Evolutionary conservation across 1,139 yeast species (phyloP), one percentile per base, ranked within the genome.

Genomic region (Magnusiomyces tetraspermus): DNA sequence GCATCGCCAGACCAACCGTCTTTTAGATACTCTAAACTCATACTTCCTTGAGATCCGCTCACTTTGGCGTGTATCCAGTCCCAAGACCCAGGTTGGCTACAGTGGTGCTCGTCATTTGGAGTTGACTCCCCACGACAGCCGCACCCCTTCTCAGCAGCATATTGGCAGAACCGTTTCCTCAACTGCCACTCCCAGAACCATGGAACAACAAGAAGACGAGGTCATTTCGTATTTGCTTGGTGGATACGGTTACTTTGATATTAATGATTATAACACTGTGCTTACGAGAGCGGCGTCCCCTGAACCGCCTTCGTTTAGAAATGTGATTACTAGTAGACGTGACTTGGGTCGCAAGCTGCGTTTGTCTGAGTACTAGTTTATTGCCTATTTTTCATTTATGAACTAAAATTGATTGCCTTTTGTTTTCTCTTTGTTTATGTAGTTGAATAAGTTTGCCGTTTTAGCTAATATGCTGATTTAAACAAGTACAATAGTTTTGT

Each of bases 1-100:
- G 69, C 96, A 89, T 68, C 78, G 96, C 58, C 97, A 89, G 71
- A 89, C 97, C 1, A 74, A 78, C 58, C 78, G 97, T 67, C 85
- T 86, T 64, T 76, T 86, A 58, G 85, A 83, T 52, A 85, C 92
- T 1, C 74, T 86, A 60, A 79, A 82, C 58, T 80, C 83, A 46
- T 84, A 84, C 61, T 73, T 83, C 59, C 68, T 78, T 56, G 92
- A 85, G 63, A 75, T 86, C 53, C 77, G 80, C 57, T 70, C 78
- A 52, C 72, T 82, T 48, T 79, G 75, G 66, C 55, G 55, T 43
- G 48, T 48, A 46, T 30, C 48, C 48, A 45, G 48, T 36, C 8
- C 54, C 36, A 47, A 49, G 42, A 46, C 53, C n/a, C 54, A 56
- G 13, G 58, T 53, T 28, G 46, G 49, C 13, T 53, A 51, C 37